Evolutionary conservation across 2,329 filamentous ascomycete genomes (phyloP).

Genomic region (Neoarthrinium moseri): DNA sequence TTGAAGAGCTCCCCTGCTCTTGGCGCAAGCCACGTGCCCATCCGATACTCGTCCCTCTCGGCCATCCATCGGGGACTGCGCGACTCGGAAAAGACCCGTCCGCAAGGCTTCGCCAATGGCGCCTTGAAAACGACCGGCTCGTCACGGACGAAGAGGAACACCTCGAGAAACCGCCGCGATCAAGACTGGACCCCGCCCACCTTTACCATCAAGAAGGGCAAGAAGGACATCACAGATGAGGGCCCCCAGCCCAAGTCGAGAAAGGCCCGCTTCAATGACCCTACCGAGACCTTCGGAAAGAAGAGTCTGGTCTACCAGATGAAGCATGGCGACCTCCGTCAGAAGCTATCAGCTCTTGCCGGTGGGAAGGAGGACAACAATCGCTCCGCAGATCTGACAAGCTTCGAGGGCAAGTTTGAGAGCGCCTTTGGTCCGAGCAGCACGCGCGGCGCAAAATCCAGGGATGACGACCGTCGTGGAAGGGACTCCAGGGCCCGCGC

Average conservation of each 20-base stretch:
- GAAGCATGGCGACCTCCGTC: conserved; percentile 42
- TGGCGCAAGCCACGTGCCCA: conserved; percentile 14
- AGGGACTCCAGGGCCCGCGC: too few species aligned
- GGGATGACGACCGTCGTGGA: too few species aligned
- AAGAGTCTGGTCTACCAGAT: conserved; percentile 54
- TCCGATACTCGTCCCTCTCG: conserved; percentile 58
- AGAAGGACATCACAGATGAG: conserved; percentile 49
- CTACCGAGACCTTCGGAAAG: conserved; percentile 49
- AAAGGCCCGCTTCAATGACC: conserved; percentile 51
- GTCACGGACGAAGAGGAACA: conserved; percentile 21
- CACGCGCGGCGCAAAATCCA: too few species aligned
- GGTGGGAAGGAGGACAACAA: not conserved
- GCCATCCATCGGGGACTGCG: conserved; percentile 69
- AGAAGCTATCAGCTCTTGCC: conserved; percentile 23
- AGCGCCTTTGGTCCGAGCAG: too few species aligned
- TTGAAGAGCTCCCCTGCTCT: conserved; percentile 10
- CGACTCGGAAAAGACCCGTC: conserved; percentile 30
- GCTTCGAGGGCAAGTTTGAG: not conserved
- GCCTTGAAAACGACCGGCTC: conserved; percentile 27
- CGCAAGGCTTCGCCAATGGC: conserved; percentile 25
- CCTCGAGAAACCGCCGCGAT: conserved; percentile 13
- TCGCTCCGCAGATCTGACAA: not conserved
- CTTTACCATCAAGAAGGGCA: conserved; percentile 43
- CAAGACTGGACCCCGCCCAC: conserved; percentile 17
- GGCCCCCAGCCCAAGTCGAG: conserved; percentile 43